Evolutionary conservation across 2,329 filamentous ascomycete species (phyloP), one percentile per base, ranked within the genome.

Genomic region (Arthrobotrys conoides): DNA sequence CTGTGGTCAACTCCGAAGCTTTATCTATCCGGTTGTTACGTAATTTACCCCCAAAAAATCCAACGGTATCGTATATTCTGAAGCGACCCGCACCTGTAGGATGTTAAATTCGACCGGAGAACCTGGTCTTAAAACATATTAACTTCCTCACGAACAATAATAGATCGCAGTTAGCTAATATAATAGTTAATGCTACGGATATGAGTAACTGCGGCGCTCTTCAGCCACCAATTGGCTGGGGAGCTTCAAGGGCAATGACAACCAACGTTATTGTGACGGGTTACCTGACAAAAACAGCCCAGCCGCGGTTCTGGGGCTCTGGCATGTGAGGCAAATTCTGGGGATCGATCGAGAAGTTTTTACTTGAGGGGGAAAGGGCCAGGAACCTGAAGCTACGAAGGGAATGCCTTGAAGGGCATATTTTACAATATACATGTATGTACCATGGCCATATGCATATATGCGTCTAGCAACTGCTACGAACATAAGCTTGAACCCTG

Each of bases 51-150:
- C 57, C 57, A 61, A 59, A 22, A 36, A 18, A 24, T 6, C 20
- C 33, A 61, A 24, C 30, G 36, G 18, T n/a, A 10, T 30, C 8
- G 5, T 18, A 4, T n/a, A n/a, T n/a, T 27, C 16, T 53, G 49
- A 36, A 38, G 53, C n/a, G 20, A 30, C 51, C 14, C 20, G 20
- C 30, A 46, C 24, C 1, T 9, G 44, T 55, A 38, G 30, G 33
- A 27, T 12, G 20, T 61, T 10, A 10, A 61, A 61, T 61, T 61
- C 53, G 53, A 61, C 57, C 57, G 20, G 20, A 44, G 36, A 44
- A 44, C 57, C 57, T 44, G 20, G 57, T 44, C 57, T n/a, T 44
- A 27, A 59, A 61, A 41, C 44, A 61, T 44, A 61, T 61, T 61
- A 61, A 61, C 20, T 44, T 61, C 20, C 16, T 61, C 1, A 14